Evolutionary conservation across 345 rosid species (phyloP), one percentile per base, ranked within the genome.

Genomic region (Turritis glabra): DNA sequence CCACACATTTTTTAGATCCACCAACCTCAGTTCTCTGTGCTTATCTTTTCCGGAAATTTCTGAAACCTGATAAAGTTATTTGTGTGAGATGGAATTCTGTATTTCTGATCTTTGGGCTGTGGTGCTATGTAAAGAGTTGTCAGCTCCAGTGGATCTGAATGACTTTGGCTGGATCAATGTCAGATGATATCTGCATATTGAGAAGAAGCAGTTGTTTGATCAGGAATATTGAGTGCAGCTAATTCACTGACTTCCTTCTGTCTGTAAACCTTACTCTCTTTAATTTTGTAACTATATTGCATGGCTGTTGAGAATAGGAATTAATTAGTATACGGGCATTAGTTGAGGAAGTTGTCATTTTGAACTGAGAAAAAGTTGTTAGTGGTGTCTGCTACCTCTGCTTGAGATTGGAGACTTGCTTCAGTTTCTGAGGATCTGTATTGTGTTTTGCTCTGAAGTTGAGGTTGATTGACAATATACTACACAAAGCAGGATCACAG

Each of bases 41-140:
- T 29, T 47, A 57, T 56, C 19, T 67, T 67, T 8, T 29, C 35
- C 15, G 62, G 67, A 77, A 70, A 59, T 59, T 65, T 77, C 72
- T 10, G 77, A 35, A 60, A 59, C 62, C 70, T 47, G 74, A 46
- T 67, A 57, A 29, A 30, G 37, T 55, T 61, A 21, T 55, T 66
- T 48, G 29, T 56, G 51, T 38, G 72, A 52, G 81, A 57, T 56
- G 67, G 60, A 63, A 61, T 33, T 66, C 60, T 67, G 62, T 53
- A 14, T 46, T 62, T 76, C 75, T 78, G 71, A 77, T 52, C 77
- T 47, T 68, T 75, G 71, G 47, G 38, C 66, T 13, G 67, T 68
- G 78, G 74, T 53, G 79, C 54, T 67, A 72, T 53, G 50, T 18
- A 57, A 52, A 51, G 53, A 83, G 73, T 76, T 71, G 75, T 50